Evolutionary conservation across 2,329 filamentous ascomycete species (phyloP), one percentile per base, ranked within the genome.

Genomic region (Epichloe gansuensis): DNA sequence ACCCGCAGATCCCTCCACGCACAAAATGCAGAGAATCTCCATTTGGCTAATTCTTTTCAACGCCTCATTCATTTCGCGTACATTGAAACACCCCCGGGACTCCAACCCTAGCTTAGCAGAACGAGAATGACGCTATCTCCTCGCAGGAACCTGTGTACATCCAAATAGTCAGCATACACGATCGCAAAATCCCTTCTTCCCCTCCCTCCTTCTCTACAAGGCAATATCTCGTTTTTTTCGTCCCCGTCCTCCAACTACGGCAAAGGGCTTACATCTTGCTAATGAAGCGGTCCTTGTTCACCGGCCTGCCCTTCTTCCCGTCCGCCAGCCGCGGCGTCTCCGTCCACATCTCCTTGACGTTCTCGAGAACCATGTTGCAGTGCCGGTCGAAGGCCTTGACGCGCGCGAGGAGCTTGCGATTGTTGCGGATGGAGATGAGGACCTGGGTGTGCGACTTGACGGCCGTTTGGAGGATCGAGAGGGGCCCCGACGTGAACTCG

Each of bases 331-430:
- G 76, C 48, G 91, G 90, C 52, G 87, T 93, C 74, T 98, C 93
- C 9, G 91, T 96, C 93, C 93, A 98, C 91, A 98, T 97, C 75
- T 98, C 93, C 78, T 73, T 72, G 45, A 94, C 90, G 61, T 95
- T 95, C 76, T 95, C 90, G 47, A 96, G 76, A 3, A 95, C 88
- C 93, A 98, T 97, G 74, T 98, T 98, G 81, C 91, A 97, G 73
- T 98, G 93, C 56, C 93, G 81, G 72, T 98, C 93, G 69, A 98
- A 98, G 6, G 93, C 93, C 77, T 98, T 98, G 65, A 98, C 91
- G 58, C 93, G 86, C 50, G 91, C 93, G 52, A 98, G 84, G 47
- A 98, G 80, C 77, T 98, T 98, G 72, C 91, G 87, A 77, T 97
- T 97, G 81, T 95, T 96, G 60, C 93, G 90, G 74, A 91, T 91